Base-by-base conservation (phyloP, 768 basidiomycete genomes). In the Crepidotus variabilis region DNA sequence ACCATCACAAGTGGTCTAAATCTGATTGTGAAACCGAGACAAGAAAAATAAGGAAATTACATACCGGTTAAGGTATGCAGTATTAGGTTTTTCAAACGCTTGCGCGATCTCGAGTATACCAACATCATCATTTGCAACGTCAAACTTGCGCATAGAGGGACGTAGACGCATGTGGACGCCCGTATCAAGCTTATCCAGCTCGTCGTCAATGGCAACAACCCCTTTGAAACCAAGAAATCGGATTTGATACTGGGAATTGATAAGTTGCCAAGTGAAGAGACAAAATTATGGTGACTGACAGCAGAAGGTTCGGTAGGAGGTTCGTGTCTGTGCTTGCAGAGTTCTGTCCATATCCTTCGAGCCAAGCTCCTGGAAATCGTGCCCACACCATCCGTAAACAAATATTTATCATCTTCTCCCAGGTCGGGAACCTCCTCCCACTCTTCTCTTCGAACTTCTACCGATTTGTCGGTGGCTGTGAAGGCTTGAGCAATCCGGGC, bases 171-270 rank as follows among this genome's bases (percentile, higher is more conserved):
- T 88, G 16, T 77, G 78, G 50, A 86, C 81, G 0, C 84, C 84
- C 45, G 69, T 60, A 14, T 73, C 61, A 16, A 70, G 60, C 48
- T 72, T 71, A 49, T 79, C 71, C 2, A 90, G 66, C 39, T 78
- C 67, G 50, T 70, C 69, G 62, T 94, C 91, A 10, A 93, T 77
- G 3, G 72, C 77, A 0, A 94, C 87, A 21, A 94, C 82, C 0
- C 92, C 93, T 68, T 94, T 94, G 70, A 78, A 91, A 18, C 90
- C 92, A 47, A 93, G 67, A 66, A 93, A 88, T 47, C 92, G 84
- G 50, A 93, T 92, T 72, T 90, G 90, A 66, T 85, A 88, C 79
- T 88, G 54, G 22, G n/a, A 46, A 22, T 64, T 36, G 35, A 52
- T 43, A 33, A 24, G 13, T 18, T 8, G 47, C 48, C 52, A 50